Evolutionary conservation across 106 monocot species (phyloP), one percentile per base, ranked within the genome.

Genomic region (Dendrobium chrysotoxum): DNA sequence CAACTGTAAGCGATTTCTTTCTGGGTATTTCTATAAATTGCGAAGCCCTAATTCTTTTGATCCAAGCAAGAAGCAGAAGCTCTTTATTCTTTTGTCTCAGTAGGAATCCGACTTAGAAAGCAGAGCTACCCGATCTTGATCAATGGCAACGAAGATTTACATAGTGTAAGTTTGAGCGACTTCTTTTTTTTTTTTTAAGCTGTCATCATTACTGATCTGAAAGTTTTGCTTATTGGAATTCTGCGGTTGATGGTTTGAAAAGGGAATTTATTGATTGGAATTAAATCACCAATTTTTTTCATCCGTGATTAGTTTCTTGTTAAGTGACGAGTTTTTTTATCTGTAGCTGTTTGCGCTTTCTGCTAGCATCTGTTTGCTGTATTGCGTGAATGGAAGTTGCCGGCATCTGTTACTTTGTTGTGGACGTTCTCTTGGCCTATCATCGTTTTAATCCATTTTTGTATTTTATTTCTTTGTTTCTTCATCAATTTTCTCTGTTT

Each of bases 61-160:
- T 35, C 74, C 10, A 39, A 0, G 74, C 23, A 17, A 75, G 13
- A 21, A 75, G 7, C 5, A 42, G 30, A 75, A 75, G 18, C 15
- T 35, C 18, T 31, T 13, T 35, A 30, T 72, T 68, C 30, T 30
- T 12, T 28, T 12, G 11, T 68, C 23, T 28, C 44, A 44, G n/a
- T 3, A 28, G 11, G 23, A 39, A 72, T 40, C 72, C 11, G 12
- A 4, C 13, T 15, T 40, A 0, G 72, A 39, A 11, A 17, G 72
- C 67, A 72, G 72, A 45, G 75, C 44, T 76, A 26, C 15, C 28
- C 26, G 26, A 20, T 28, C 25, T 28, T 9, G 4, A 47, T 76
- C 47, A 45, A 76, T 76, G 76, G 76, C 76, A 26, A 13, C 47
- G 47, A 76, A 76, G 76, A 40, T 76, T 50, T 76, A 76, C 47